Evolutionary conservation across 83 land plant genomes (phyloP), one percentile per base, ranked within the genome.

Genomic region (Larix sibirica): DNA sequence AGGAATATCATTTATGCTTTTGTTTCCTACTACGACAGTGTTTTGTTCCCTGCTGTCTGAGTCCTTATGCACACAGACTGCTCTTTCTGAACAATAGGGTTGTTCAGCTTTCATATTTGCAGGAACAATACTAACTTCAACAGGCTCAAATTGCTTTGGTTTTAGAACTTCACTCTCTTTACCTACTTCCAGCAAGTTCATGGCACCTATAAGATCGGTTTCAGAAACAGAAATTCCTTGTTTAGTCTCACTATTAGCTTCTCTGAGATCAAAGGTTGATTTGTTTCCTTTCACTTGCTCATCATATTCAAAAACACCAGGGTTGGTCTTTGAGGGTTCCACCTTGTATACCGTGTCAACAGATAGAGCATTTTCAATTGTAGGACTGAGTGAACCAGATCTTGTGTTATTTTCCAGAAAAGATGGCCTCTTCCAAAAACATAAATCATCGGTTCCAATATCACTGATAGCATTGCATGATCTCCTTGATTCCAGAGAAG

Each of bases 311-410:
- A 66, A 81, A 23, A 60, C 73, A n/a, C 77, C 81, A 3, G 77
- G 78, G 81, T 70, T 63, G 40, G 87, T 66, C 61, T 63, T 63
- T 80, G 73, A 83, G 67, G 83, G 61, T 68, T 73, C 75, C 18
- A 61, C 64, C 54, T 74, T 23, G 68, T 62, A 60, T 18, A 69
- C 82, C 83, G 87, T 67, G 79, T 90, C 89, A 38, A 89, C 80
- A 71, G 85, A 86, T 17, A 85, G 24, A 75, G 87, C 85, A 59
- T 87, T 92, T 84, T 88, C 91, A 56, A 81, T 74, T 16, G 76
- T 71, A 50, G 86, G 79, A 65, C 82, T 87, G 14, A 21, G 5
- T 9, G 83, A 75, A 50, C 82, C 81, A 23, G 83, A 60, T 17
- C 69, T 82, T 36, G 56, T 44, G 12, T 26, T 40, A 73, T 73